These are phyloP conservation scores for Leishmania lainsoni DNA, from an alignment of 208 protist genomes.

Conservation along the genomic window DNA sequence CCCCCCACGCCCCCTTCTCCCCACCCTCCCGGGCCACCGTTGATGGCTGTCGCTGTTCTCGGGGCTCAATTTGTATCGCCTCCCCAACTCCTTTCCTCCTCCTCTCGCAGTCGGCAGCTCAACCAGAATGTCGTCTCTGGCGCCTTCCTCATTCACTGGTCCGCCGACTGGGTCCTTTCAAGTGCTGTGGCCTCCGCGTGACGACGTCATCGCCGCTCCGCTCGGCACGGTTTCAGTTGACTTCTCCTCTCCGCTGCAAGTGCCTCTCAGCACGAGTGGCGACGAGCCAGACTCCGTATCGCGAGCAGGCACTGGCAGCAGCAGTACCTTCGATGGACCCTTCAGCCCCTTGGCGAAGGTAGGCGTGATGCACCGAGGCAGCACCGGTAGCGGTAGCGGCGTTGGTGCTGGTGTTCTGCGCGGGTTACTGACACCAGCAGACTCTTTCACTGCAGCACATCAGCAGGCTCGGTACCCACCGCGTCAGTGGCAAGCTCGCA, in stretches of 20 bases:
- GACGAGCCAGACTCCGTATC: too few species aligned
- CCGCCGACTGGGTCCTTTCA: not conserved
- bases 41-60: not conserved
- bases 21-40: not conserved
- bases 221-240: not conserved
- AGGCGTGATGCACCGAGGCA: not conserved
- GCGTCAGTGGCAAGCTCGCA: constrained; percentile 12
- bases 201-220: not conserved
- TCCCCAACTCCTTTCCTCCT: not conserved
- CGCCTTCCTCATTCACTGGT: not conserved
- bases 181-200: not conserved
- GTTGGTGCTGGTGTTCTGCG: not conserved
- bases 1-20: too few species aligned
- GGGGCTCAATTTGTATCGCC: not conserved
- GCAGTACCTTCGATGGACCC: not conserved
- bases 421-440: too few species aligned
- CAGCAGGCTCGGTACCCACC: constrained; percentile 15
- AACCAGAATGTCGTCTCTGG: not conserved
- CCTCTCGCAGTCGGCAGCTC: not conserved
- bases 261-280: too few species aligned
- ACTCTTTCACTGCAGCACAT: not conserved
- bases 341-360: too few species aligned
- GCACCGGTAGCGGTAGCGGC: not conserved
- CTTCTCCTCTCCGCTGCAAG: not conserved
- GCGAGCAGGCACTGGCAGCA: not conserved